Conservation (phyloP, 2,329 filamentous ascomycete genomes). For the Plenodomus lindquistii region DNA sequence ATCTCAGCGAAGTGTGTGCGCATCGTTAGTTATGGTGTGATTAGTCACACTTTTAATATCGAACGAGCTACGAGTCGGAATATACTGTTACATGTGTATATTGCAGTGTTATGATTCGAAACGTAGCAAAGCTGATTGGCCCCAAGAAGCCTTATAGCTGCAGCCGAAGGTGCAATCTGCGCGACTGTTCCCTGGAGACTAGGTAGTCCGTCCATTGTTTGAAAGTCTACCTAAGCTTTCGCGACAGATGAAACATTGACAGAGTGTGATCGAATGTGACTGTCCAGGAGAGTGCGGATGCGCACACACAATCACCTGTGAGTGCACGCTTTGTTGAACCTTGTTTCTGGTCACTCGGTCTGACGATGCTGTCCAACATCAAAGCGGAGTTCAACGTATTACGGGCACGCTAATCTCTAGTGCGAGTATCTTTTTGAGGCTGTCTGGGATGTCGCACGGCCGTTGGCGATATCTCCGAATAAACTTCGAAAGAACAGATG, state of each 20-base stretch:
- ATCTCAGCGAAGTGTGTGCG: neutral
- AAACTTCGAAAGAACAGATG: neutral
- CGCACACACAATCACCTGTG: neutral
- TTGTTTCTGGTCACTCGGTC: neutral
- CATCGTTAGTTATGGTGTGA: neutral
- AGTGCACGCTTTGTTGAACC: neutral
- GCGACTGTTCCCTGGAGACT: neutral
- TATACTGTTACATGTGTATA: too few relatives aligned
- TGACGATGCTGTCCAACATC: neutral
- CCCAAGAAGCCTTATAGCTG: neutral
- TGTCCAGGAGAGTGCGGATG: neutral
- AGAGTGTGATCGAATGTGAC: neutral
- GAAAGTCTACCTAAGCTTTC: neutral
- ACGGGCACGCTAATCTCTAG: too few relatives aligned
- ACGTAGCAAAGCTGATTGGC: neutral
- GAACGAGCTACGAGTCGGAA: neutral
- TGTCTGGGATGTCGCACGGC: neutral
- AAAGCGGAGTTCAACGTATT: neutral
- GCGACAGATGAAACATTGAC: neutral
- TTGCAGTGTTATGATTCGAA: neutral
- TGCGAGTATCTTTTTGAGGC: too few relatives aligned
- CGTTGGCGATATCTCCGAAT: neutral
- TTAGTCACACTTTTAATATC: neutral
- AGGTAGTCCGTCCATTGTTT: neutral
- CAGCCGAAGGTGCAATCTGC: neutral